phyloP scores from a whole-genome alignment of 164 flowering plant genomes.

The Tetrastigma voinierianum region DNA sequence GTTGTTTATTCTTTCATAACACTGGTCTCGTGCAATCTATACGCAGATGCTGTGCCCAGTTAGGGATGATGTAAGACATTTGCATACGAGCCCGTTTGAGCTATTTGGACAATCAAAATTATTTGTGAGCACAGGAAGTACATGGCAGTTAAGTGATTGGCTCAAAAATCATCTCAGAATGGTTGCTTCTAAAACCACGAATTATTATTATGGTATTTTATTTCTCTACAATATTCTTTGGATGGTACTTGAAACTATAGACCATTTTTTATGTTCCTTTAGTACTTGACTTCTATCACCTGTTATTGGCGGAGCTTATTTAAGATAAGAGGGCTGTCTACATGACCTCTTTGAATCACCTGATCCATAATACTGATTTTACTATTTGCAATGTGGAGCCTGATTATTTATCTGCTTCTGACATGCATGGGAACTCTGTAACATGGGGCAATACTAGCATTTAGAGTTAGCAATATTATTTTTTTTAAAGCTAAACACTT shows the following conservation, averaged over 20 bases:
- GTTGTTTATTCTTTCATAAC: conserved; percentile 1
- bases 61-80: conserved; percentile 93
- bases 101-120: conserved; percentile 98
- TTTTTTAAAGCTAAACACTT: neutral
- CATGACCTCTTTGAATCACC: neutral
- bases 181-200: conserved; percentile 89
- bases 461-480: too few species aligned
- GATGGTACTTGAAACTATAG: neutral
- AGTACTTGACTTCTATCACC: neutral
- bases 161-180: conserved; percentile 85
- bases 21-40: conserved; percentile 3
- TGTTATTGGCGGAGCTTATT: neutral
- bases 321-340: neutral
- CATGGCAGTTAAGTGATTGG: conserved; percentile 96
- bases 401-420: neutral
- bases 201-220: conserved; percentile 91
- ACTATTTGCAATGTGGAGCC: neutral
- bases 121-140: conserved; percentile 96
- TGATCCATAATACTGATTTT: neutral
- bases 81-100: conserved; percentile 99
- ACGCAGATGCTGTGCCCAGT: conserved; percentile 80
- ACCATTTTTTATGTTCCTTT: neutral
- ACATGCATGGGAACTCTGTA: neutral
- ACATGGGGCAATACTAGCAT: too few species aligned
- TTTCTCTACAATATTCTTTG: neutral